These are phyloP conservation scores for Ophiostoma sp. DNA, from an alignment of 2,329 filamentous ascomycete genomes.

Conservation along the genomic window DNA sequence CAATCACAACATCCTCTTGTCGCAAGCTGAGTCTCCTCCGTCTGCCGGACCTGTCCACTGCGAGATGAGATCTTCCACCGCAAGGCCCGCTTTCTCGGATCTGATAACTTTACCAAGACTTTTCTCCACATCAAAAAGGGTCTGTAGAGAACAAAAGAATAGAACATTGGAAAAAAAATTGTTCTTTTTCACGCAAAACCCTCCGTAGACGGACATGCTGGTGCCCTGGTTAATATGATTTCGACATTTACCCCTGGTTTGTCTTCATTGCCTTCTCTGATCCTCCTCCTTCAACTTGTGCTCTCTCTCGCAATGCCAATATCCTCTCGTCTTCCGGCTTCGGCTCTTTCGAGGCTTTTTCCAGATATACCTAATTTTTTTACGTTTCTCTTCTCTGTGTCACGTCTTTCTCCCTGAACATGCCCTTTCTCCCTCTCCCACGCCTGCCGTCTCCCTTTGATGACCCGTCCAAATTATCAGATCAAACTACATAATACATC, in stretches of 20 bases:
- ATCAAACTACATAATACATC: background rate
- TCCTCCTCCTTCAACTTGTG: background rate
- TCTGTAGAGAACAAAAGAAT: conserved; percentile 8
- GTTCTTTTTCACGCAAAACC: background rate
- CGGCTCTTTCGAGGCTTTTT: conserved; percentile 8
- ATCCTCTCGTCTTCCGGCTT: background rate
- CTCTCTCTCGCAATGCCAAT: background rate
- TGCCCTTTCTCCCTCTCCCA: background rate
- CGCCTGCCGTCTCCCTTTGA: background rate
- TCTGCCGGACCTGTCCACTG: background rate
- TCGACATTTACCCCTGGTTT: background rate
- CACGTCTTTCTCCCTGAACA: background rate
- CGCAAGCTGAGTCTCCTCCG: background rate
- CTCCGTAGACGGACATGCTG: conserved; percentile 10
- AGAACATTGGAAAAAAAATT: background rate
- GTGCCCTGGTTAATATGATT: background rate
- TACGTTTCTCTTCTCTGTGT: background rate
- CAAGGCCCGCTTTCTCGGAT: conserved; percentile 12
- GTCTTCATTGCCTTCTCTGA: background rate
- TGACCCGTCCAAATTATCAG: conserved; percentile 12
- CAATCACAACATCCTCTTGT: background rate
- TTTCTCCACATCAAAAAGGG: conserved; percentile 1
- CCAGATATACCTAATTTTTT: background rate
- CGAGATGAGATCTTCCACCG: conserved; percentile 3
- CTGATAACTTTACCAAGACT: conserved; percentile 16